phyloP scores from a whole-genome alignment of 192 early-diverging fungal species.

The Coemansia sp. region DNA sequence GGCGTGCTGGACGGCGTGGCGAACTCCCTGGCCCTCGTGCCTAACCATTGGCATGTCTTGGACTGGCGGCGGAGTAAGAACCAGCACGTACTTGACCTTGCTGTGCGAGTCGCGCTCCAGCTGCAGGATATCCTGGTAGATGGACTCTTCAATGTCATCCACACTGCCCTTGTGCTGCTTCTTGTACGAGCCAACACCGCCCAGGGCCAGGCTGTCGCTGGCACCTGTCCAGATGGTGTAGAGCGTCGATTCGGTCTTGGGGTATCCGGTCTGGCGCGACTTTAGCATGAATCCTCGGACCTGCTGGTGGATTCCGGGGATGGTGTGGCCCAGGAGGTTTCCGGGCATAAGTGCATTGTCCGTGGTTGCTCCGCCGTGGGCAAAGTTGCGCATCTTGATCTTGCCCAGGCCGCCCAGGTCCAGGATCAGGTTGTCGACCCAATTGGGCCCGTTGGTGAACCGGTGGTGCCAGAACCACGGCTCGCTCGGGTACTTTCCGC shows the following conservation, averaged over 20 bases:
- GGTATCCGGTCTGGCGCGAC: conserved; percentile 30
- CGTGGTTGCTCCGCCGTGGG: conserved; percentile 36
- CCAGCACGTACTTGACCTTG: conserved; percentile 20
- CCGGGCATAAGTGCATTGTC: conserved; percentile 32
- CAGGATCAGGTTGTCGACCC: conserved; percentile 43
- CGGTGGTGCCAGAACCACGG: conserved; percentile 48
- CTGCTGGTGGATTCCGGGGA: conserved; percentile 39
- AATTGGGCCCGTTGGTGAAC: conserved; percentile 49
- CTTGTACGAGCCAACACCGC: conserved; percentile 11
- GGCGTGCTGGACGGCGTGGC: conserved; percentile 7
- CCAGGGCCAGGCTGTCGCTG: conserved; percentile 34
- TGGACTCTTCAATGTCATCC: conserved; percentile 22
- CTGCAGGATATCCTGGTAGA: conserved; percentile 40
- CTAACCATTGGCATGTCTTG: conserved; percentile 43
- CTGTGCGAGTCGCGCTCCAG: conserved; percentile 48
- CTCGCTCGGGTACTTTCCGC: conserved; percentile 42
- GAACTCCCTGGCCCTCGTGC: conserved; percentile 9
- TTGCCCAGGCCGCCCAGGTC: conserved; percentile 41
- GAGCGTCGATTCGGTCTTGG: conserved; percentile 26
- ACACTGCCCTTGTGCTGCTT: conserved; percentile 4
- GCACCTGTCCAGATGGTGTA: conserved; percentile 47
- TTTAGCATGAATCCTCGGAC: conserved; percentile 45
- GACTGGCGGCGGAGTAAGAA: conserved; percentile 40
- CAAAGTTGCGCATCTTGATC: conserved; percentile 50
- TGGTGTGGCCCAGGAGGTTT: conserved; percentile 26